Evolutionary conservation across 257 asterid species (phyloP).

Genomic region (Solanum etuberosum): DNA sequence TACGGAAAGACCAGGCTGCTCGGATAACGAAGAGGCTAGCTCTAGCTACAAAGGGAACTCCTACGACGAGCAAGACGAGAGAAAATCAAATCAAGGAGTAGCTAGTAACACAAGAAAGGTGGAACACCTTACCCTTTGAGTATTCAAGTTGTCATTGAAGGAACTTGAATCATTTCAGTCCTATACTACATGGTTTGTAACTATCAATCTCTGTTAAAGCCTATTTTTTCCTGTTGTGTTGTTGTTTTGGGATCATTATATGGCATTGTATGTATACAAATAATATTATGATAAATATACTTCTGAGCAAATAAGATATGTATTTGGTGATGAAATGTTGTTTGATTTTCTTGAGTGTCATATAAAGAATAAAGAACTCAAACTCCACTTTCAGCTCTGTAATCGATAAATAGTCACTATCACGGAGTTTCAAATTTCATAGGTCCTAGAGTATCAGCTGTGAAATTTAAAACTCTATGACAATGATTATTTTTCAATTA

Average conservation of each 20-base stretch:
- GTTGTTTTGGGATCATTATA: background rate
- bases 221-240: background rate
- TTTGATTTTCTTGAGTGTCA: background rate
- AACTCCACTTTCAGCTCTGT: background rate
- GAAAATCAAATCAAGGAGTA: conserved; percentile 31
- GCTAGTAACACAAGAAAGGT: conserved; percentile 37
- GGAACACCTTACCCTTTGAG: conserved; percentile 64
- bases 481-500: background rate
- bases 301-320: background rate
- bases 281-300: background rate
- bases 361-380: background rate
- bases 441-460: background rate
- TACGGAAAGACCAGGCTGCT: conserved; percentile 79
- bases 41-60: conserved; percentile 34
- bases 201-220: background rate
- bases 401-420: background rate
- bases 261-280: background rate
- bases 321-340: background rate
- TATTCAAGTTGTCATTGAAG: background rate
- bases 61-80: conserved; percentile 35
- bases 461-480: background rate
- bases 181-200: background rate
- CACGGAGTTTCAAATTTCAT: background rate
- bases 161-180: background rate
- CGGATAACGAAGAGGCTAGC: conserved; percentile 71